Base-by-base conservation (phyloP, 108 stramenopile genomes). In the Cyclotella choctawhatcheeana region DNA sequence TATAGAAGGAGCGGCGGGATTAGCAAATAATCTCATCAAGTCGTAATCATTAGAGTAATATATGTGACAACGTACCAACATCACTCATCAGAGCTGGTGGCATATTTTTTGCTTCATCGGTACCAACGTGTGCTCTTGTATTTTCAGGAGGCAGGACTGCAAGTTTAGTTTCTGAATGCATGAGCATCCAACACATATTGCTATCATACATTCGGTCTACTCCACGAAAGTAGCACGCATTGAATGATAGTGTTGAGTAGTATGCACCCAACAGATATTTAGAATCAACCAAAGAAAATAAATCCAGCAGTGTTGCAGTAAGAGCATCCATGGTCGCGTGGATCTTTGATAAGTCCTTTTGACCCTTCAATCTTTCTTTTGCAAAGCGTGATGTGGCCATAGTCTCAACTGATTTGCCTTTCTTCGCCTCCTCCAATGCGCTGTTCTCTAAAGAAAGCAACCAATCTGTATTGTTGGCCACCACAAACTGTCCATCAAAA, bases 141-240 rank as follows among this genome's bases (percentile, higher is more conserved):
- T 67, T 65, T 25, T 50, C 8, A 31, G 78, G 78, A 44, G 78
- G 71, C 34, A 37, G 55, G 7, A 59, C 62, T 35, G 78, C 71
- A 43, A 35, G 18, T 54, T 72, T 35, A 20, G 63, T 72, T 24
- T 53, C 64, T 8, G 71, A 64, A 24, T 79, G 78, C 78, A 79
- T 79, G 13, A 79, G 51, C 66, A 79, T 67, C 78, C 78, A 79
- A 32, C 78, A 79, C 78, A 79, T 79, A 33, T 79, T 79, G 17
- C 69, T 71, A 62, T 79, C 78, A 45, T 79, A 72, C 66, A 72
- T 79, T 27, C 78, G 44, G 5, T 72, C 78, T 16, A 79, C 70
- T 34, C 78, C 78, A 47, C 78, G 71, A 44, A 79, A 68, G 58
- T 67, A 79, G 44, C 78, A 79, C 32, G 78, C 78, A 48, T 79